These are phyloP conservation scores for Barnettozyma populi DNA, from an alignment of 805 yeast genomes.

Conservation along the genomic window DNA sequence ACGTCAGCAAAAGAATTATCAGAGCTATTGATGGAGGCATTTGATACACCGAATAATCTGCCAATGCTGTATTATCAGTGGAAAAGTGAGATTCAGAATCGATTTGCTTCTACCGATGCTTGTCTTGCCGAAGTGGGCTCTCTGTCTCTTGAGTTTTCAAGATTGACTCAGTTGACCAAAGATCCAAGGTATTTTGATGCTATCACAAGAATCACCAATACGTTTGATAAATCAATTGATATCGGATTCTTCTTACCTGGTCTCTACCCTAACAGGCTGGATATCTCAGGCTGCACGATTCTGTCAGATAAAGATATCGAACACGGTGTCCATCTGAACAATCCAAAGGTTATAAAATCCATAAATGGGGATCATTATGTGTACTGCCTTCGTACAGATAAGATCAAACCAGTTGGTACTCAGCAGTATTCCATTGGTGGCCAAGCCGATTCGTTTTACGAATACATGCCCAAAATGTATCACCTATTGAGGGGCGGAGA, in stretches of 20 bases:
- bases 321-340: conserved; percentile 29
- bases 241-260: conserved; percentile 35
- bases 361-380: conserved; percentile 25
- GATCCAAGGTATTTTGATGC: conserved; percentile 46
- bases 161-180: conserved; percentile 45
- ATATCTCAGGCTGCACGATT: conserved; percentile 45
- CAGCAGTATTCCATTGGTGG: conserved; percentile 35
- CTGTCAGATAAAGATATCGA: conserved; percentile 26
- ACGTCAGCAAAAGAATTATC: conserved; percentile 41
- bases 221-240: conserved; percentile 28
- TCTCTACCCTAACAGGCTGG: conserved; percentile 39
- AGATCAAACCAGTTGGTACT: conserved; percentile 15
- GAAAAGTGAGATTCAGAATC: conserved; percentile 30
- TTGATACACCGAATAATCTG: conserved; percentile 54
- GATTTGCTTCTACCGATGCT: conserved; percentile 32
- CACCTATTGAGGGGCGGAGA: conserved; percentile 37
- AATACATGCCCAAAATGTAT: conserved; percentile 43
- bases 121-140: conserved; percentile 45
- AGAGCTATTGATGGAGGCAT: conserved; percentile 45
- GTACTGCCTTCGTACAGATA: conserved; percentile 29
- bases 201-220: conserved; percentile 38
- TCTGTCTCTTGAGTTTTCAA: conserved; percentile 45
- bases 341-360: conserved; percentile 33
- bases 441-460: conserved; percentile 41
- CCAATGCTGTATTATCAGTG: conserved; percentile 44